Evolutionary conservation across 78 protist genomes (phyloP).

Genomic region (Blattamonas nauphoetae): DNA sequence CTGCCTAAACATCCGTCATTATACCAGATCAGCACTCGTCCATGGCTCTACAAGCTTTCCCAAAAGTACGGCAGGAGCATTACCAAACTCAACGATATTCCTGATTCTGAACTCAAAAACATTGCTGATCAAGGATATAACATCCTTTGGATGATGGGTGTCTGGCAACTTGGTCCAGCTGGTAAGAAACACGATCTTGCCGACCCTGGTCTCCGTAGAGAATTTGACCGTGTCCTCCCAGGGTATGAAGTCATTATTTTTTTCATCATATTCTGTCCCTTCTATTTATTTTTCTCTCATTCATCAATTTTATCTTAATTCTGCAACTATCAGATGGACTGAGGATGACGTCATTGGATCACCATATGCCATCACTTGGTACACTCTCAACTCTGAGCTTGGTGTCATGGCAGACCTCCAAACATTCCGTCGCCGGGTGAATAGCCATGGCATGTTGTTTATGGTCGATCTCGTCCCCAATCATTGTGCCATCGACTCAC

Average conservation of each 20-base stretch:
- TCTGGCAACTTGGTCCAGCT: constrained; percentile 63
- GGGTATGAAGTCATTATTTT: neutral
- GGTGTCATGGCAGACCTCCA: constrained; percentile 43
- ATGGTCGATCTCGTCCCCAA: constrained; percentile 78
- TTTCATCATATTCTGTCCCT: neutral
- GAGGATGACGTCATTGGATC: constrained; percentile 73
- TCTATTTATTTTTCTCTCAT: constrained; percentile 40
- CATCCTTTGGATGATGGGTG: constrained; percentile 64
- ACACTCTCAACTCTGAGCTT: constrained; percentile 44
- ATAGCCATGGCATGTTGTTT: constrained; percentile 17
- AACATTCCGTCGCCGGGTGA: neutral
- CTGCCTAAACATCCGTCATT: constrained; percentile 10
- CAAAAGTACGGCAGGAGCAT: neutral
- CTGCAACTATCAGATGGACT: neutral
- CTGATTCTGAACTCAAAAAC: constrained; percentile 23
- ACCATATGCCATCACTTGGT: constrained; percentile 64
- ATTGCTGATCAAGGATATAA: constrained; percentile 7
- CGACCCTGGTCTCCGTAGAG: constrained; percentile 39
- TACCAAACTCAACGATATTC: constrained; percentile 1
- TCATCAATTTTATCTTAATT: neutral
- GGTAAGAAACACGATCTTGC: constrained; percentile 55
- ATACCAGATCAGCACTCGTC: constrained; percentile 20
- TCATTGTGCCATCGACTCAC: constrained; percentile 64
- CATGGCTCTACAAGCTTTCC: constrained; percentile 23
- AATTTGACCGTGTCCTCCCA: constrained; percentile 11